Evolutionary conservation across 2,329 filamentous ascomycete genomes (phyloP).

Genomic region (Nannizziopsis barbatae): DNA sequence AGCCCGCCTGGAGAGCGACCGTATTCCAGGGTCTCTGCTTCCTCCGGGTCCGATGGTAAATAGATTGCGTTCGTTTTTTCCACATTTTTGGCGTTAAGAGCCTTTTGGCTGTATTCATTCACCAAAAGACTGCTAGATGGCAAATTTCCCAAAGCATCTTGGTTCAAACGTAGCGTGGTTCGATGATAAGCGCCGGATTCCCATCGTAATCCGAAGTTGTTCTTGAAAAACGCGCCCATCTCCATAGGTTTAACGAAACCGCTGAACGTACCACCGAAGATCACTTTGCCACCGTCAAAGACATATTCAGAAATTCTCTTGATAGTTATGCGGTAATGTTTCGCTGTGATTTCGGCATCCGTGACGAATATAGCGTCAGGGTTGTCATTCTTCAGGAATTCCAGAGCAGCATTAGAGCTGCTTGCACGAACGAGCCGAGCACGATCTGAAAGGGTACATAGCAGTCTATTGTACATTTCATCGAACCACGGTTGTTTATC

Average conservation of each 20-base stretch:
- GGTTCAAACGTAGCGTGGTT: slow-evolving; percentile 17
- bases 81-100: slow-evolving; percentile 12
- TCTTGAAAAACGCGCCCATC: slow-evolving; percentile 19
- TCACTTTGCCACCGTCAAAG: slow-evolving; percentile 18
- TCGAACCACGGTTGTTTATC: slow-evolving; percentile 1
- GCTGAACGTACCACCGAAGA: slow-evolving; percentile 22
- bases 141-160: background rate
- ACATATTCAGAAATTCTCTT: slow-evolving; percentile 19
- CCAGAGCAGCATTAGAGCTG: background rate
- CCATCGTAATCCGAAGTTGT: slow-evolving; percentile 19
- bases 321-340: slow-evolving; percentile 17
- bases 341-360: slow-evolving; percentile 18
- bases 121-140: background rate
- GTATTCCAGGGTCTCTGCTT: no score
- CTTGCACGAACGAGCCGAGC: slow-evolving; percentile 1
- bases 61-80: slow-evolving; percentile 7
- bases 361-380: slow-evolving; percentile 19
- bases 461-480: background rate
- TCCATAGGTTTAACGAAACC: slow-evolving; percentile 12
- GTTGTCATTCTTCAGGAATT: background rate
- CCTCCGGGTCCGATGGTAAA: background rate
- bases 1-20: slow-evolving; percentile 2
- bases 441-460: background rate
- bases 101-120: slow-evolving; percentile 13
- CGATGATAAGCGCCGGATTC: slow-evolving; percentile 18